phyloP scores from a whole-genome alignment of 345 rosid species.

The Arabidopsis thaliana region TAIR10.1 NC_003070.9:3286501-3287000 shows the following conservation, averaged over 20 bases:
- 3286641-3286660: slow-evolving; percentile 50
- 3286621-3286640: slow-evolving; percentile 66
- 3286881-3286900: slow-evolving; percentile 2
- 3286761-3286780: slow-evolving; percentile 44
- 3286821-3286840: slow-evolving; percentile 41
- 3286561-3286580: slow-evolving; percentile 65
- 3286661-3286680: background rate
- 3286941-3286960: too few species aligned
- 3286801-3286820: slow-evolving; percentile 64
- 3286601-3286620: slow-evolving; percentile 69
- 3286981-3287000: too few species aligned
- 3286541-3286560: slow-evolving; percentile 59
- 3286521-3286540: slow-evolving; percentile 59
- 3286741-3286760: slow-evolving; percentile 43
- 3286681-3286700: background rate
- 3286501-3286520: background rate
- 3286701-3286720: slow-evolving; percentile 15
- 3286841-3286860: background rate
- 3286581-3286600: slow-evolving; percentile 92
- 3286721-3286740: slow-evolving; percentile 56
- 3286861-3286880: background rate
- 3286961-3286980: background rate
- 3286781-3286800: slow-evolving; percentile 63
- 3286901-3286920: background rate
- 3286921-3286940: too few species aligned